A percentile compares a stretch with the other conserved stretches of the same genome.
These are phyloP conservation scores for Corniculantispora saksenae DNA, from an alignment of 2,329 filamentous ascomycete genomes.

Conservation along the genomic window DNA sequence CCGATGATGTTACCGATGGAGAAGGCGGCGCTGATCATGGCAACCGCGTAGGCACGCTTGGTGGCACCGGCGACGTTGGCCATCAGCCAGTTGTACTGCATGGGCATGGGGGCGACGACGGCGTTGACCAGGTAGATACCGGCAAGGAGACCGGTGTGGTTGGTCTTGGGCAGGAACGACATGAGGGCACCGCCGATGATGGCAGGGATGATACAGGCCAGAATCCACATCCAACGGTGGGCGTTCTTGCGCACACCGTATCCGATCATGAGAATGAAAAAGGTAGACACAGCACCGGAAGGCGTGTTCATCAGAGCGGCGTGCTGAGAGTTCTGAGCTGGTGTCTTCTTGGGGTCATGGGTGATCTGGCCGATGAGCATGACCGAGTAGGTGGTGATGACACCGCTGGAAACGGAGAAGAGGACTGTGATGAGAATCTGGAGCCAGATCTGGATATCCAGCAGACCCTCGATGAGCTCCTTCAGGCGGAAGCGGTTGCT, in stretches of 20 bases:
- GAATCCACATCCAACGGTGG: slow-evolving; percentile 41
- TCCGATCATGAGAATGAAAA: slow-evolving; percentile 36
- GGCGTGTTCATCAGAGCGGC: slow-evolving; percentile 18
- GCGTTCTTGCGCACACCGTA: slow-evolving; percentile 38
- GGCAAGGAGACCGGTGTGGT: slow-evolving; percentile 48
- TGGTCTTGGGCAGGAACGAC: slow-evolving; percentile 50
- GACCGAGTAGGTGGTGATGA: slow-evolving; percentile 25
- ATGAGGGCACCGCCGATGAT: slow-evolving; percentile 54
- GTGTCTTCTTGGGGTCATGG: slow-evolving; percentile 7
- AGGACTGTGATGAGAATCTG: slow-evolving; percentile 14
- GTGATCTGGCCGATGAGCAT: slow-evolving; percentile 17
- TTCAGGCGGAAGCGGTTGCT: slow-evolving; percentile 5
- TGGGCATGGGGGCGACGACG: slow-evolving; percentile 45
- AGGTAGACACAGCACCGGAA: slow-evolving; percentile 16
- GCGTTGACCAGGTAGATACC: slow-evolving; percentile 55
- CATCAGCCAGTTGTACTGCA: slow-evolving; percentile 45
- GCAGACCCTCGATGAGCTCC: slow-evolving; percentile 30
- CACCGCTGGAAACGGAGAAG: slow-evolving; percentile 31
- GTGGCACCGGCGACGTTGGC: slow-evolving; percentile 44
- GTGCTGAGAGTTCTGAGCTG: slow-evolving; percentile 15
- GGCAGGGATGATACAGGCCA: slow-evolving; percentile 47
- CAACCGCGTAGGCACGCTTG: slow-evolving; percentile 18
- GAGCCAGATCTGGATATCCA: slow-evolving; percentile 20
- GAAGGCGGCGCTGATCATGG: slow-evolving; percentile 27
- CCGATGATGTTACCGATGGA: slow-evolving; percentile 39